Percentiles rank a stretch among this genome's conserved stretches.
Conservation (phyloP, 495 filamentous ascomycete genomes). For the Penicillium ochrochloron region DNA sequence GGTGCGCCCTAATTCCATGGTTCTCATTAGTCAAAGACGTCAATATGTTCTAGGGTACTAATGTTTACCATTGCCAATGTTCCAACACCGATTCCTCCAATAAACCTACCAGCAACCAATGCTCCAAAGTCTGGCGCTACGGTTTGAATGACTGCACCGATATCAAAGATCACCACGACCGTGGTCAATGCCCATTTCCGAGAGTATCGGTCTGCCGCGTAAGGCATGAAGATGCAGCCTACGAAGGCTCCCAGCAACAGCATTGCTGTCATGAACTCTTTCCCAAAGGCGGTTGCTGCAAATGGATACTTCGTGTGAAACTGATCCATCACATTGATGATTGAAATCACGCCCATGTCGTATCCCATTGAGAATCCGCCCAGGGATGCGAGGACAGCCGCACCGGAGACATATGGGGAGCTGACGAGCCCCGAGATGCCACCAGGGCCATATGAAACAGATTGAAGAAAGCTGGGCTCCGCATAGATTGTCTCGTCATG, state of each 20-base stretch:
- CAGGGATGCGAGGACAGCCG: conserved; percentile 12
- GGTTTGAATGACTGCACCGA: conserved; percentile 39
- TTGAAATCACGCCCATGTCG: conserved; percentile 17
- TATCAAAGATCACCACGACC: conserved; percentile 28
- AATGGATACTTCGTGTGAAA: conserved; percentile 3
- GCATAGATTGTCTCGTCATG: conserved; percentile 8
- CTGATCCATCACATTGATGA: conserved; percentile 10
- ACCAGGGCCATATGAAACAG: conserved; percentile 10
- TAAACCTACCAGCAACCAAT: conserved; percentile 32
- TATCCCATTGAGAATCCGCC: conserved; percentile 16
- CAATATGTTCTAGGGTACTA: not conserved
- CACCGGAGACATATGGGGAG: conserved; percentile 14
- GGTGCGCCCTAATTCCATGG: conserved; percentile 10
- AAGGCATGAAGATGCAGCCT: conserved; percentile 19
- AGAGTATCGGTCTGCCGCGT: conserved; percentile 10
- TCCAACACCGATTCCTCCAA: conserved; percentile 40
- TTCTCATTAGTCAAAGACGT: not conserved
- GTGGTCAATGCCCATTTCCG: conserved; percentile 35
- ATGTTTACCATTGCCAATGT: conserved; percentile 33
- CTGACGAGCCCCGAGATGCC: conserved; percentile 9
- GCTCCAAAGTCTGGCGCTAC: conserved; percentile 29
- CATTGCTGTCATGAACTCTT: conserved; percentile 17
- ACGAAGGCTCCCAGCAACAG: conserved; percentile 17
- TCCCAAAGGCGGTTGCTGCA: conserved; percentile 7
- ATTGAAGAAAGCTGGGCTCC: conserved; percentile 7